A percentile compares a stretch with the other conserved stretches of the same genome.
Evolutionary conservation across 2,329 filamentous ascomycete genomes (phyloP).

Genomic region (Arachnomyces sp.): DNA sequence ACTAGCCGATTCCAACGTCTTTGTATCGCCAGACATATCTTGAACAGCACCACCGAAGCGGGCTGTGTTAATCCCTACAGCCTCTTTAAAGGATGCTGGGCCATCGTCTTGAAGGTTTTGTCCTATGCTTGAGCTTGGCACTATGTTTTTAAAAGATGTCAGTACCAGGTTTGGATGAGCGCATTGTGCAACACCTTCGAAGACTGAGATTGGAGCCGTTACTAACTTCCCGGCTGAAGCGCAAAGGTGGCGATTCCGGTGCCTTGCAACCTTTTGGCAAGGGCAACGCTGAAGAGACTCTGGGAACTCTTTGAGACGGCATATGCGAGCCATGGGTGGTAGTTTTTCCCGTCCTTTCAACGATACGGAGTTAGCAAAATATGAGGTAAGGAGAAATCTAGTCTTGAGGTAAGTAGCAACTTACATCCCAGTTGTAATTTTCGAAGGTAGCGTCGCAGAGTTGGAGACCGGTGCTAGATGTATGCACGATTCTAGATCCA

Average conservation of each 20-base stretch:
- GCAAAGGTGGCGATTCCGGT: conserved; percentile 26
- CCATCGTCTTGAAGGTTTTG: conserved; percentile 11
- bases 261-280: conserved; percentile 22
- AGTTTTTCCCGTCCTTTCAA: background rate
- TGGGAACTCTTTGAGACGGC: conserved; percentile 35
- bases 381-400: no score
- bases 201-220: background rate
- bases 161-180: conserved; percentile 4
- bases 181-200: background rate
- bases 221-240: conserved; percentile 27
- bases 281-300: conserved; percentile 29
- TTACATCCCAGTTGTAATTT: conserved; percentile 19
- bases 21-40: conserved; percentile 16
- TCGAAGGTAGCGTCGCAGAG: conserved; percentile 22
- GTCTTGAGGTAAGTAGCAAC: no score
- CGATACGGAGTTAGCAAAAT: no score
- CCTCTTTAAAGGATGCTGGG: conserved; percentile 14
- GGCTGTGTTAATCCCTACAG: conserved; percentile 16
- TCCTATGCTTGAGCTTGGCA: conserved; percentile 14
- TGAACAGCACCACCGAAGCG: no score
- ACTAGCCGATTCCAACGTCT: conserved; percentile 33
- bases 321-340: conserved; percentile 24
- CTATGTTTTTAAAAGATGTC: conserved; percentile 8
- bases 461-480: conserved; percentile 17
- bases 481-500: conserved; percentile 16